Percentiles rank a stretch among this genome's conserved stretches.
phyloP scores from a whole-genome alignment of 140 eudicot genomes.

The Ambrosia hybrid region DNA sequence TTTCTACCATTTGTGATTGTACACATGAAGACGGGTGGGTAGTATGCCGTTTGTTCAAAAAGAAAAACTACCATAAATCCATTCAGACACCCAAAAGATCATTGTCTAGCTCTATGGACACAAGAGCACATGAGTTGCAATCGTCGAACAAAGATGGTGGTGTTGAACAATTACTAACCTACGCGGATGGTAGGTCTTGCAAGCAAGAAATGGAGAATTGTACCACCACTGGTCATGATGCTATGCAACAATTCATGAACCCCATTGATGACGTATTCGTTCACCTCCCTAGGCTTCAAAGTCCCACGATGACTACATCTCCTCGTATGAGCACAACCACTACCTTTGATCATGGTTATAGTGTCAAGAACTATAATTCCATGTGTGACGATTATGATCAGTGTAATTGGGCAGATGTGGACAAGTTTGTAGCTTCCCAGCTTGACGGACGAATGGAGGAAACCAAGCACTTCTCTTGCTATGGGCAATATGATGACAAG shows the following conservation, averaged over 20 bases:
- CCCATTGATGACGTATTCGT: constrained; percentile 1
- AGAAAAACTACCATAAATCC: constrained; percentile 35
- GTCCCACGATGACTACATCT: constrained; percentile 20
- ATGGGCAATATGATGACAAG: neutral
- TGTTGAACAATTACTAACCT: constrained; percentile 48
- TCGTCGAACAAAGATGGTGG: constrained; percentile 25
- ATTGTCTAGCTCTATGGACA: constrained; percentile 3
- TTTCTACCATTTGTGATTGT: constrained; percentile 13
- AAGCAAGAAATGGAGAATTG: constrained; percentile 33
- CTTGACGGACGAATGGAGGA: constrained; percentile 43
- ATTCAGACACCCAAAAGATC: constrained; percentile 40
- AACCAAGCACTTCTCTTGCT: neutral
- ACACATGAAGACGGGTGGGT: constrained; percentile 53
- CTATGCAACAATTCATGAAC: constrained; percentile 16
- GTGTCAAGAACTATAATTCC: constrained; percentile 9
- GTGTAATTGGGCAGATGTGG: constrained; percentile 58
- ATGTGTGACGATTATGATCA: constrained; percentile 6
- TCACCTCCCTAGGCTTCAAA: constrained; percentile 26
- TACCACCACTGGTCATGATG: constrained; percentile 10
- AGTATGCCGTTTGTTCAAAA: constrained; percentile 49
- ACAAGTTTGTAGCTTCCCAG: constrained; percentile 62
- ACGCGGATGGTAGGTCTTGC: constrained; percentile 41
- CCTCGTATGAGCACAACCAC: constrained; percentile 7
- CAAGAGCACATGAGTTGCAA: constrained; percentile 15
- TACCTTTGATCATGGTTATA: constrained; percentile 13